Conservation (phyloP, 2,329 filamentous ascomycete genomes). For the Thelonectria rubi region DNA sequence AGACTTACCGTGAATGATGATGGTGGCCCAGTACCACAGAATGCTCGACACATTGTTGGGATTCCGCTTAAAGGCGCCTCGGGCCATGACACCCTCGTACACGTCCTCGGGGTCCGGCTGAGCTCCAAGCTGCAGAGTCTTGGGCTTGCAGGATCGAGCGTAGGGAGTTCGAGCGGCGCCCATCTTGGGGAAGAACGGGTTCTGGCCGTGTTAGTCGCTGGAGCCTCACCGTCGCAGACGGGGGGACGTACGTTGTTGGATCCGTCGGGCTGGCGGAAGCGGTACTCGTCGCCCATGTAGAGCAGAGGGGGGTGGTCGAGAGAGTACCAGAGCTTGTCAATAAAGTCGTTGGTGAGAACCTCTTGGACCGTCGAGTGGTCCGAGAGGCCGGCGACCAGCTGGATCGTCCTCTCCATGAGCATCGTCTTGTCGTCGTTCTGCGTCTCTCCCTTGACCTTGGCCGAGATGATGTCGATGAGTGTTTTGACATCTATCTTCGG, state of each 20-base stretch:
- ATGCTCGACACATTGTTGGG: conserved; percentile 78
- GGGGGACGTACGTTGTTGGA: conserved; percentile 65
- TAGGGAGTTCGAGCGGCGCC: conserved; percentile 75
- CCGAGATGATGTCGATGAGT: conserved; percentile 66
- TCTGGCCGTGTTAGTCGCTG: conserved; percentile 50
- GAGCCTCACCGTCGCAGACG: neutral
- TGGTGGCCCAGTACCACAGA: conserved; percentile 77
- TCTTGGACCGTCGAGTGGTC: conserved; percentile 67
- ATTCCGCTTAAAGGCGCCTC: conserved; percentile 61
- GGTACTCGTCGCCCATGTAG: conserved; percentile 68
- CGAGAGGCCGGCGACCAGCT: conserved; percentile 73
- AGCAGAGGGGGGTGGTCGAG: conserved; percentile 77
- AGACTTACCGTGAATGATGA: conserved; percentile 72
- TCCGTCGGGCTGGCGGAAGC: conserved; percentile 75
- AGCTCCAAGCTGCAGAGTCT: conserved; percentile 67
- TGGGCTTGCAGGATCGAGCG: conserved; percentile 69
- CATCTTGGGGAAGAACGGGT: conserved; percentile 70
- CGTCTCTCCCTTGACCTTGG: conserved; percentile 69
- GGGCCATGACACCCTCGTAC: conserved; percentile 70
- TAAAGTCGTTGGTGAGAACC: conserved; percentile 72
- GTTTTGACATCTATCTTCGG: conserved; percentile 66
- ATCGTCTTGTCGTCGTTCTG: conserved; percentile 79
- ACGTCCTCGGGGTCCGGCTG: conserved; percentile 72
- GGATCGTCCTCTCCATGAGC: conserved; percentile 78
- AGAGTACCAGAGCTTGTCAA: conserved; percentile 75